Base-by-base conservation (phyloP, 1,284 basidiomycete species). In the Grifola frondosa region DNA sequence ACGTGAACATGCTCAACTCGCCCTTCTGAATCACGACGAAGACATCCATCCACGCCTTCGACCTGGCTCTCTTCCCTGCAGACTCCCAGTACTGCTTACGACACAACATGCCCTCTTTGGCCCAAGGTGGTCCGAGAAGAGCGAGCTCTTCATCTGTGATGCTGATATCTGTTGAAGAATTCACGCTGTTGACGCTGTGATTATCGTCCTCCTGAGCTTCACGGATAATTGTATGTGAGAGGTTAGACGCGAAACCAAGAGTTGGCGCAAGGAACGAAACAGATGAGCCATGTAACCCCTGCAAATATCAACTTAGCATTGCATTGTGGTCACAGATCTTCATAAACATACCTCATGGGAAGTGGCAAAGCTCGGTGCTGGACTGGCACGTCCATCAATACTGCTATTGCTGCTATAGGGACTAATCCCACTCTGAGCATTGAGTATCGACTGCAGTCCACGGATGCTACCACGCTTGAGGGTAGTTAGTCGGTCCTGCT, bases 1-100 rank as follows among this genome's bases (percentile, higher is more conserved):
- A 96, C 6, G 80, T 84, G 62, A 98, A 98, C 93, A 97, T 96
- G 64, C 84, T 90, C 30, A 99, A 69, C 64, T 93, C 87, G 37
- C 96, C 96, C 57, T 88, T 90, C 54, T 91, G 88, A 23, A 97
- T 93, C 54, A 98, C 96, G 26, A 95, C 91, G 62, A 99, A 99
- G 20, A 91, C 89, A 56, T 97, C 90, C 59, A 91, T 74, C 94
- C 94, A 97, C 15, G 77, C 71, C 65, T 92, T 93, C 60, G 89
- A 85, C 68, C 80, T 91, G 13, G 90, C 84, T 20, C 91, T 74
- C 63, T 90, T 94, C 9, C 85, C 84, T 0, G 79, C 73, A 4
- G 79, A 77, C 60, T 97, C 95, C 84, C 89, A 95, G 63, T 96
- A 97, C 52, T 94, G 88, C 63, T 97, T 98, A 25, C 94, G 84